Conservation (phyloP, 2,329 filamentous ascomycete genomes). For the Rhynchosporium secalis region DNA sequence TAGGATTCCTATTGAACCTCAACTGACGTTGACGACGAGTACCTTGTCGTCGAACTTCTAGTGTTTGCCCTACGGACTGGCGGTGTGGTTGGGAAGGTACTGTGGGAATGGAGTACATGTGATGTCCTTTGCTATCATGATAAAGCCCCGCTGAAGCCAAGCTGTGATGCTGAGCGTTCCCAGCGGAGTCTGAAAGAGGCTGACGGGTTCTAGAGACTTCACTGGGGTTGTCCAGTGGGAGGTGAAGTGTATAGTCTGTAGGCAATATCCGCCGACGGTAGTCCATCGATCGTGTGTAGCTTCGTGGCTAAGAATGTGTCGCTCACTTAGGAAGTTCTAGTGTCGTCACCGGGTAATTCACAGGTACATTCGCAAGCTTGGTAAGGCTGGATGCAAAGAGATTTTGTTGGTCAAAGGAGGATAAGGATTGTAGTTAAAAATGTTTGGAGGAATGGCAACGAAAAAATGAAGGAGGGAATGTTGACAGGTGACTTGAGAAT, state of each 20-base stretch:
- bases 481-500: conserved; percentile 37
- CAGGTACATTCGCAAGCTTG: conserved; percentile 20
- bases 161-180: conserved; percentile 36
- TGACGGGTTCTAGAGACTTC: conserved; percentile 29
- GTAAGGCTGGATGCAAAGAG: conserved; percentile 27
- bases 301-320: conserved; percentile 36
- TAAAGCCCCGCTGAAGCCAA: conserved; percentile 32
- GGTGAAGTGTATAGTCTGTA: conserved; percentile 29
- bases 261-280: conserved; percentile 30
- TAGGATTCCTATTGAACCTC: conserved; percentile 51
- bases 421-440: conserved; percentile 39
- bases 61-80: conserved; percentile 26
- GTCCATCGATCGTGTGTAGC: conserved; percentile 34
- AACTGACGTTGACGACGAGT: conserved; percentile 35
- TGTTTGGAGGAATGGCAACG: conserved; percentile 39
- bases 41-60: conserved; percentile 40
- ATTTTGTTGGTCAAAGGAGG: conserved; percentile 32
- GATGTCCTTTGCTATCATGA: conserved; percentile 36
- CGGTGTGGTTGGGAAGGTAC: conserved; percentile 34
- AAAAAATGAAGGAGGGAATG: conserved; percentile 35
- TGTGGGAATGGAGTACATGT: conserved; percentile 34
- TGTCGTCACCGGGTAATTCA: conserved; percentile 25
- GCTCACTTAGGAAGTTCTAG: conserved; percentile 23
- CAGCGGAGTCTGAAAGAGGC: conserved; percentile 37
- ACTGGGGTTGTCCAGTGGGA: conserved; percentile 29